A percentile compares a stretch with the other conserved stretches of the same genome.
Conservation (phyloP, 257 asterid species). For the Linderniella brevidens region DNA sequence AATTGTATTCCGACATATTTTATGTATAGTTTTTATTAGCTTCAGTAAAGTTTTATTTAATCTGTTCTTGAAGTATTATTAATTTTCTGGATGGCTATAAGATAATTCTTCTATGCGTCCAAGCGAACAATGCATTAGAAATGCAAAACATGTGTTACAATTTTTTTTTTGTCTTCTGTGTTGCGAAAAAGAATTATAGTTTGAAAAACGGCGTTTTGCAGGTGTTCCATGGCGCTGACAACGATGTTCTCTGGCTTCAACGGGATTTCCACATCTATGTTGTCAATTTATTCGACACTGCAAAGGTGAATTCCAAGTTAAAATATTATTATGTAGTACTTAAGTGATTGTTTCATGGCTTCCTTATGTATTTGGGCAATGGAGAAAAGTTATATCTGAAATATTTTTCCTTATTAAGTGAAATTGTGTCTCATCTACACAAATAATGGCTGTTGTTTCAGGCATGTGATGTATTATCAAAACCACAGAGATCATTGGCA, state of each 20-base stretch:
- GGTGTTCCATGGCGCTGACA: conserved; percentile 98
- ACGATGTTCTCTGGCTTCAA: conserved; percentile 95
- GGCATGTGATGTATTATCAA: conserved; percentile 77
- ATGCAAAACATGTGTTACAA: too few relatives aligned
- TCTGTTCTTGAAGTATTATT: too few relatives aligned
- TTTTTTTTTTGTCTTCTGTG: too few relatives aligned
- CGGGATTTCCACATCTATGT: conserved; percentile 90
- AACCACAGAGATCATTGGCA: conserved; percentile 92
- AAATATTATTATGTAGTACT: neutral
- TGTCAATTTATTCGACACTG: conserved; percentile 88
- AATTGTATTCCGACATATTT: too few relatives aligned
- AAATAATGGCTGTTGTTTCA: conserved; percentile 16
- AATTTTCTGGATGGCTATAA: too few relatives aligned
- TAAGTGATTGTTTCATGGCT: neutral
- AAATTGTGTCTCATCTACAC: conserved; percentile 5
- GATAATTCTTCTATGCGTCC: too few relatives aligned
- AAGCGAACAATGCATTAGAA: too few relatives aligned
- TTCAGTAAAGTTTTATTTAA: too few relatives aligned
- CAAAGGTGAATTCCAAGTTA: conserved; percentile 40
- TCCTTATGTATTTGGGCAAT: too few relatives aligned
- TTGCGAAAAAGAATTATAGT: neutral
- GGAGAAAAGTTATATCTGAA: too few relatives aligned
- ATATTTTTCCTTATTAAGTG: too few relatives aligned
- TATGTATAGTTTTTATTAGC: too few relatives aligned
- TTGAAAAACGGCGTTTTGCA: conserved; percentile 16